A percentile compares a stretch with the other conserved stretches of the same genome.
Conservation (phyloP, 257 asterid species). For the Catharanthus roseus region DNA sequence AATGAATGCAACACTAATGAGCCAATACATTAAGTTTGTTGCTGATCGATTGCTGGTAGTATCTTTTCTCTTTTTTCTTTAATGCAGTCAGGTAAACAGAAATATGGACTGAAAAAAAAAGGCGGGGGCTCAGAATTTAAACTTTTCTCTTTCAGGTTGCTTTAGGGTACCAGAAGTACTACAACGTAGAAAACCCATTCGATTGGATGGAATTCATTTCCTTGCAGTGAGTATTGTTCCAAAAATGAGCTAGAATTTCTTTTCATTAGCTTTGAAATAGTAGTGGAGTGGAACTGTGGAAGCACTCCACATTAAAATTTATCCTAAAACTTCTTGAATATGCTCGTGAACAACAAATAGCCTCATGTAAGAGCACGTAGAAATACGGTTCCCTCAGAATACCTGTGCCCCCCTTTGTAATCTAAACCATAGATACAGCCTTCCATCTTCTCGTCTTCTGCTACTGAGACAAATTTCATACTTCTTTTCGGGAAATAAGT, state of each 20-base stretch:
- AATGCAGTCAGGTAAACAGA: neutral
- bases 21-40: conserved; percentile 64
- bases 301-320: neutral
- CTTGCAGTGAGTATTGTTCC: conserved; percentile 49
- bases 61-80: conserved; percentile 12
- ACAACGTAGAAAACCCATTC: conserved; percentile 62
- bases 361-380: neutral
- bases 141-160: conserved; percentile 41
- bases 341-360: neutral
- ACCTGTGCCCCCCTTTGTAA: neutral
- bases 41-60: conserved; percentile 70
- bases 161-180: conserved; percentile 51
- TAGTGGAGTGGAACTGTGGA: neutral
- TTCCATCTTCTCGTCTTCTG: neutral
- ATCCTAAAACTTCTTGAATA: neutral
- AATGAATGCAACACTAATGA: conserved; percentile 62
- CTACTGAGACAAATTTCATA: too few species aligned
- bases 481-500: neutral
- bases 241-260: neutral
- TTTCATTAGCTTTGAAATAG: neutral
- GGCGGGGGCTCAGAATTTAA: too few species aligned
- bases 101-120: too few species aligned
- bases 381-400: neutral
- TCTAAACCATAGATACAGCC: neutral
- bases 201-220: conserved; percentile 89